These are phyloP conservation scores for Tetrahymena borealis DNA, from an alignment of 73 alveolate genomes.

Conservation along the genomic window DNA sequence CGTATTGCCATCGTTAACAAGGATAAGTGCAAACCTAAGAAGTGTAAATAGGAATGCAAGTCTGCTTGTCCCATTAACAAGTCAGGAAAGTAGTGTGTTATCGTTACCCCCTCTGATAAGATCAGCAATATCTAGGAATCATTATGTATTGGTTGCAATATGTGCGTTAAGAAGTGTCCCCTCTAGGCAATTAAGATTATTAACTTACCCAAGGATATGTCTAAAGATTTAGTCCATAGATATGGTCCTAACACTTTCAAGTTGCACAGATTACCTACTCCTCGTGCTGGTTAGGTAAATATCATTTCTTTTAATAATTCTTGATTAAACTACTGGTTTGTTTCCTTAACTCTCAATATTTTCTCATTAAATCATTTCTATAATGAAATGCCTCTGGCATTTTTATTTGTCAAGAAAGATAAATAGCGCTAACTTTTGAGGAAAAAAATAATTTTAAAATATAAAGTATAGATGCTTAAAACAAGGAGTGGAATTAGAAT, in stretches of 20 bases:
- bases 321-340: neutral
- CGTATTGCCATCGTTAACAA: constrained; percentile 97
- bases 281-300: constrained; percentile 87
- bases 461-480: no score
- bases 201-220: constrained; percentile 93
- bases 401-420: no score
- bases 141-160: constrained; percentile 98
- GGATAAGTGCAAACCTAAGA: constrained; percentile 98
- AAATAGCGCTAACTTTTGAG: no score
- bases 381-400: no score
- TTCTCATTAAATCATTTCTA: no score
- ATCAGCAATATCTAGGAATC: constrained; percentile 38
- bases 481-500: no score
- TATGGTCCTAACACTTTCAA: constrained; percentile 96
- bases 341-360: neutral
- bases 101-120: constrained; percentile 60
- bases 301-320: neutral
- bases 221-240: constrained; percentile 90
- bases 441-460: no score
- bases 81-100: constrained; percentile 92
- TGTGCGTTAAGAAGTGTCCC: constrained; percentile 98
- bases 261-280: constrained; percentile 96
- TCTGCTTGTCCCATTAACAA: constrained; percentile 96
- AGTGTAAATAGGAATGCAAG: constrained; percentile 95
- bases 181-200: constrained; percentile 90